Conservation (phyloP, 2,329 filamentous ascomycete species). For the Macrophomina tecta region DNA sequence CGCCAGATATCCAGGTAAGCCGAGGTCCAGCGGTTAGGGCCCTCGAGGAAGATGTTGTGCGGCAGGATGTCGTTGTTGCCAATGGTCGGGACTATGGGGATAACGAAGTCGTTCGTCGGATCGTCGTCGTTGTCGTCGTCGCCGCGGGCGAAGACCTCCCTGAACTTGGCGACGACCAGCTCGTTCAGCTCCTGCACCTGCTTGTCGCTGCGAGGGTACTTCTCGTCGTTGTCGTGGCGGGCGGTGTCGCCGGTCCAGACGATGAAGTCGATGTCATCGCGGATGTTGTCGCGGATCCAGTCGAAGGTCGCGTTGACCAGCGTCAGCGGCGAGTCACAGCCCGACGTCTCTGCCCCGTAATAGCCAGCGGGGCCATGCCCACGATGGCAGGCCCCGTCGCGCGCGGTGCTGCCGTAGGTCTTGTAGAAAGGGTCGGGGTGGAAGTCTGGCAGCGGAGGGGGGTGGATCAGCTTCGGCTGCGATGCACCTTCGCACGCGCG, state of each 20-base stretch:
- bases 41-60: conserved; percentile 87
- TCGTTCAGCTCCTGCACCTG: conserved; percentile 82
- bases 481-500: not conserved
- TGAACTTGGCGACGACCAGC: conserved; percentile 76
- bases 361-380: conserved; percentile 76
- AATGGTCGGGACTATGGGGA: conserved; percentile 88
- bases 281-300: conserved; percentile 82
- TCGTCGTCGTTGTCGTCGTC: conserved; percentile 52
- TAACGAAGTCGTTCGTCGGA: conserved; percentile 64
- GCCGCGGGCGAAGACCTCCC: conserved; percentile 69
- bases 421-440: conserved; percentile 92
- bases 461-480: conserved; percentile 19
- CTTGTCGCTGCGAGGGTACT: conserved; percentile 73
- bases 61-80: conserved; percentile 98
- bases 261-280: conserved; percentile 83
- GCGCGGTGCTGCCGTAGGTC: conserved; percentile 72
- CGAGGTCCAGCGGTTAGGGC: conserved; percentile 86
- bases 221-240: conserved; percentile 86
- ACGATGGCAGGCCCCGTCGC: conserved; percentile 77
- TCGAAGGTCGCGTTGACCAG: conserved; percentile 87
- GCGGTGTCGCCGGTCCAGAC: conserved; percentile 93
- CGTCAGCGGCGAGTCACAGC: conserved; percentile 83
- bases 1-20: conserved; percentile 80
- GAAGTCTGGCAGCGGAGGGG: conserved; percentile 66
- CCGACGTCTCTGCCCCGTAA: conserved; percentile 84